phyloP scores from a whole-genome alignment of 305 asterid genomes.

The Fraxinus xanthoxyloides region DNA sequence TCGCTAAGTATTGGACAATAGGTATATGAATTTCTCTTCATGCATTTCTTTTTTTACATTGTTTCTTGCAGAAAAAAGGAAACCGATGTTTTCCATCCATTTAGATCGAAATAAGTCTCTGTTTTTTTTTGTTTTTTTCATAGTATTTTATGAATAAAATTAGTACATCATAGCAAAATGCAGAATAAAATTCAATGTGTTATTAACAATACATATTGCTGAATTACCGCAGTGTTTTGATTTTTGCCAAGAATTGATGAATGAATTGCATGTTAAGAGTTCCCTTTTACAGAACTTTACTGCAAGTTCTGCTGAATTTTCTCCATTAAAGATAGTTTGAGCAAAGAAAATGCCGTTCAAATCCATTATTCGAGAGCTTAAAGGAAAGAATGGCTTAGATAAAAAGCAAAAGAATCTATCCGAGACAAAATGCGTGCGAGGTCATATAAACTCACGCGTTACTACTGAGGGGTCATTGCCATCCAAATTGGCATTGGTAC shows the following conservation, averaged over 20 bases:
- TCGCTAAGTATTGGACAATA: slow-evolving; percentile 16
- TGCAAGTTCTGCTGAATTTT: background rate
- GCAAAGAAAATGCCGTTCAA: slow-evolving; percentile 39
- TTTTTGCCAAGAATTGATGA: background rate
- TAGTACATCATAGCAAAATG: background rate
- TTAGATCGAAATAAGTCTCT: background rate
- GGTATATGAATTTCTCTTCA: slow-evolving; percentile 8
- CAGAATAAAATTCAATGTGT: background rate
- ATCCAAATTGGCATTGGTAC: slow-evolving; percentile 24
- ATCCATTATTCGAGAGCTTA: slow-evolving; percentile 37
- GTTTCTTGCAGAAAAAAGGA: background rate
- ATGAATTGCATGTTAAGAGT: background rate
- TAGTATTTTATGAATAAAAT: background rate
- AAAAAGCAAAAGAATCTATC: slow-evolving; percentile 27
- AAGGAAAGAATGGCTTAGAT: slow-evolving; percentile 30
- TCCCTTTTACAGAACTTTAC: background rate
- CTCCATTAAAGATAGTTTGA: background rate
- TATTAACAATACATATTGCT: background rate
- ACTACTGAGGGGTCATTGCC: slow-evolving; percentile 37
- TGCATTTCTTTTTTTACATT: slow-evolving; percentile 1
- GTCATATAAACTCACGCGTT: slow-evolving; percentile 30
- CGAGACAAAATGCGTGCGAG: slow-evolving; percentile 28
- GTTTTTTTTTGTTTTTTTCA: background rate
- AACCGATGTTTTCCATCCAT: background rate
- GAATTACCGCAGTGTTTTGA: background rate